These are phyloP conservation scores for Cadophora sp. DNA, from an alignment of 2,329 filamentous ascomycete species.

Conservation along the genomic window DNA sequence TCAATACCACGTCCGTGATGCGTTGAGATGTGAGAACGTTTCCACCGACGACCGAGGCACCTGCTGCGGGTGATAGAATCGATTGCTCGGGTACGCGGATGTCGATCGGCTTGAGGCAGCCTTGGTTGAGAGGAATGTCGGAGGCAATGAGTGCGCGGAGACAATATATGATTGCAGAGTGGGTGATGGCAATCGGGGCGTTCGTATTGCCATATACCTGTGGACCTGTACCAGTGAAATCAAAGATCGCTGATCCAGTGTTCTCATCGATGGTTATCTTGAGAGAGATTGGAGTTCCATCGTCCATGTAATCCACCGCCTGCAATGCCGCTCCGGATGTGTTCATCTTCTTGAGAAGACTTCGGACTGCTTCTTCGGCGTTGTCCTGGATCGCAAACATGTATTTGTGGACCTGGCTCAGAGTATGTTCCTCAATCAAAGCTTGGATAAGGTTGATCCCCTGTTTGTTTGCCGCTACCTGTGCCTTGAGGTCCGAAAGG, in stretches of 20 bases:
- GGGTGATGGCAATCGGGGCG: slow-evolving; percentile 79
- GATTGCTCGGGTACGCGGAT: slow-evolving; percentile 60
- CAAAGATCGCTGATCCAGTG: slow-evolving; percentile 73
- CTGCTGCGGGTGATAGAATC: slow-evolving; percentile 74
- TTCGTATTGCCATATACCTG: slow-evolving; percentile 81
- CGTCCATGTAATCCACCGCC: slow-evolving; percentile 82
- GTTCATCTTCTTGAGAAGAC: slow-evolving; percentile 72
- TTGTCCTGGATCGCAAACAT: slow-evolving; percentile 83
- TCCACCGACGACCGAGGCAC: slow-evolving; percentile 79
- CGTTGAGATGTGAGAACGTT: slow-evolving; percentile 81
- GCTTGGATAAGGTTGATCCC: slow-evolving; percentile 76
- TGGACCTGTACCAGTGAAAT: slow-evolving; percentile 76
- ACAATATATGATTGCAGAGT: slow-evolving; percentile 83
- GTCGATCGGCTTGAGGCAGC: slow-evolving; percentile 54
- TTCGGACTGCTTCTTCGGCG: slow-evolving; percentile 75
- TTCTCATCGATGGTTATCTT: slow-evolving; percentile 75
- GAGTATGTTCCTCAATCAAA: slow-evolving; percentile 76
- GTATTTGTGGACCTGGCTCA: slow-evolving; percentile 73
- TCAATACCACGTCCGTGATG: slow-evolving; percentile 80
- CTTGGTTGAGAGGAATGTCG: slow-evolving; percentile 81
- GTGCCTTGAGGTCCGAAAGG: slow-evolving; percentile 82
- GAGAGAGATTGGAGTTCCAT: slow-evolving; percentile 76
- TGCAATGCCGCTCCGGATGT: slow-evolving; percentile 71
- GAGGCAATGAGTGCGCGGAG: slow-evolving; percentile 68
- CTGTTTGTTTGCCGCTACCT: slow-evolving; percentile 82